A percentile compares a stretch with the other conserved stretches of the same genome.
phyloP scores from a whole-genome alignment of 768 basidiomycete species.

The Lepiota venenata region DNA sequence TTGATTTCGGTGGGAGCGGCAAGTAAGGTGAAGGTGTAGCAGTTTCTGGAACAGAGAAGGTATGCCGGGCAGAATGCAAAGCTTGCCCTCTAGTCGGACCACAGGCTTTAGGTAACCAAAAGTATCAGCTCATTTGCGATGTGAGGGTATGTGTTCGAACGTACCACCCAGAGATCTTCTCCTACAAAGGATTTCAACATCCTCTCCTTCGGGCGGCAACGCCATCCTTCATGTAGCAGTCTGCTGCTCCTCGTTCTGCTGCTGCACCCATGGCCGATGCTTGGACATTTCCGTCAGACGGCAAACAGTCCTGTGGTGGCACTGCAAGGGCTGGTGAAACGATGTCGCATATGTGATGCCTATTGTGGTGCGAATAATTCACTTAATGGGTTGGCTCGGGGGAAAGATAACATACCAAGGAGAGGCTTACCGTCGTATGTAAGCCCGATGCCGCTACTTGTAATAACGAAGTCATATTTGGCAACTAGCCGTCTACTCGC shows the following conservation, averaged over 20 bases:
- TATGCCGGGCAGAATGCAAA: constrained; percentile 92
- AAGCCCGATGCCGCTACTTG: constrained; percentile 88
- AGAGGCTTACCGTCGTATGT: constrained; percentile 82
- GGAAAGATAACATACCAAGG: background rate
- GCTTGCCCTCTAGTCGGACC: constrained; percentile 79
- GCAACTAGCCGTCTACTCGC: constrained; percentile 79
- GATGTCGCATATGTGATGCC: constrained; percentile 94
- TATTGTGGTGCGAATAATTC: constrained; percentile 21
- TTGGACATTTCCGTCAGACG: constrained; percentile 67
- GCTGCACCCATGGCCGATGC: constrained; percentile 49
- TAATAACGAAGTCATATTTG: constrained; percentile 87
- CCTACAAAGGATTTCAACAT: constrained; percentile 78
- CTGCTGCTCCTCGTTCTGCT: constrained; percentile 72
- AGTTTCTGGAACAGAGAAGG: constrained; percentile 82
- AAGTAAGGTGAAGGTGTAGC: constrained; percentile 67
- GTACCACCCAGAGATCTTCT: constrained; percentile 82
- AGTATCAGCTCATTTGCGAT: background rate
- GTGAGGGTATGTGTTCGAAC: constrained; percentile 20
- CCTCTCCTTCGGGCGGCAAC: constrained; percentile 60
- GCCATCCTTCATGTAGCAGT: constrained; percentile 87
- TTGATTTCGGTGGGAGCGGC: constrained; percentile 69
- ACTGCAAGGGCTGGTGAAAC: constrained; percentile 65
- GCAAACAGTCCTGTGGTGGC: constrained; percentile 74
- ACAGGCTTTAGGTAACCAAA: constrained; percentile 71
- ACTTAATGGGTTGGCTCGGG: background rate